phyloP scores from a whole-genome alignment of 2,329 filamentous ascomycete genomes.

The Lanzia echinophila region DNA sequence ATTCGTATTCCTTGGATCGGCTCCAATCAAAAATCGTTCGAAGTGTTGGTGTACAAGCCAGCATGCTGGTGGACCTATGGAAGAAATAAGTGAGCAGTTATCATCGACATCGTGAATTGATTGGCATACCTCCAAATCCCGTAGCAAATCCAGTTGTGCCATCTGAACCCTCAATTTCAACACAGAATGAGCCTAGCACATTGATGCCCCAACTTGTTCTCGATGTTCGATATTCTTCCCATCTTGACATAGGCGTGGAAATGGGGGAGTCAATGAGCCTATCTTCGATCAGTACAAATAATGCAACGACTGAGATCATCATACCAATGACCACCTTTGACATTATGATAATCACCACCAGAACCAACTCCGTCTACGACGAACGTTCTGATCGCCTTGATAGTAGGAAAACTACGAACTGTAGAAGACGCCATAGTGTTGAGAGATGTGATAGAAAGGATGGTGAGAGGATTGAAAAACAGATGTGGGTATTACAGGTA shows the following conservation, averaged over 20 bases:
- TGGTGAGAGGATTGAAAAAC: background rate
- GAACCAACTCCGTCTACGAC: conserved; percentile 57
- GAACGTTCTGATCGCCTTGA: conserved; percentile 68
- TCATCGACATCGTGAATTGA: background rate
- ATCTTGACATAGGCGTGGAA: conserved; percentile 84
- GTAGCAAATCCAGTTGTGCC: conserved; percentile 93
- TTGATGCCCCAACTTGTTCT: conserved; percentile 95
- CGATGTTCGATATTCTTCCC: conserved; percentile 81
- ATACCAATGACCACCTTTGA: conserved; percentile 64
- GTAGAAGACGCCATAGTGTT: conserved; percentile 21
- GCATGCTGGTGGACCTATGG: conserved; percentile 71
- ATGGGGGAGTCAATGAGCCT: conserved; percentile 92
- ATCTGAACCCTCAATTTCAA: conserved; percentile 83
- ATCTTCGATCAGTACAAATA: conserved; percentile 9
- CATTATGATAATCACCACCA: conserved; percentile 89
- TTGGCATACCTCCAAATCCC: conserved; percentile 66
- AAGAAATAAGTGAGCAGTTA: conserved; percentile 7
- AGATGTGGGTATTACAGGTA: background rate
- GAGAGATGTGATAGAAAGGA: background rate
- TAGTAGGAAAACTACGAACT: conserved; percentile 54
- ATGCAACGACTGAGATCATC: conserved; percentile 14
- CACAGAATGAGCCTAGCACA: conserved; percentile 82
- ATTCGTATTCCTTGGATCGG: conserved; percentile 86
- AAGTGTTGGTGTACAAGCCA: conserved; percentile 94
- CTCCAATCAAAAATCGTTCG: conserved; percentile 81